Percentiles rank a stretch among this genome's conserved stretches.
phyloP scores from a whole-genome alignment of 441 rosid species.

The Croton laevigatus region DNA sequence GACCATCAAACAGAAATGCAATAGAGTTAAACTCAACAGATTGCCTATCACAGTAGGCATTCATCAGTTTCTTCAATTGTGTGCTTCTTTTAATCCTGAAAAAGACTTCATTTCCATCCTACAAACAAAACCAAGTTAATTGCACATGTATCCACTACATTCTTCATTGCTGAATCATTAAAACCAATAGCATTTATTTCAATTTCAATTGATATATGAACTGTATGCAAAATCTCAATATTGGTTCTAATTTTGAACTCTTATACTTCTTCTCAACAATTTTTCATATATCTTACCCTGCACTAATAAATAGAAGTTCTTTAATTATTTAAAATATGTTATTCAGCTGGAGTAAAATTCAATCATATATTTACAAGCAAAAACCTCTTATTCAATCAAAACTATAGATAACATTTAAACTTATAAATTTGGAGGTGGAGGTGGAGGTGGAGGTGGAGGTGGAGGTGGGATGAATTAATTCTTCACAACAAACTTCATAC shows the following conservation, averaged over 20 bases:
- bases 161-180: neutral
- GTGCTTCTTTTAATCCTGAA: constrained; percentile 64
- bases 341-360: neutral
- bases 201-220: neutral
- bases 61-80: constrained; percentile 64
- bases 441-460: no score
- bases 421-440: no score
- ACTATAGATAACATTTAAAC: neutral
- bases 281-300: neutral
- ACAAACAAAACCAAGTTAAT: neutral
- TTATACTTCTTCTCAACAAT: neutral
- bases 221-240: neutral
- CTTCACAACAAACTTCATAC: neutral
- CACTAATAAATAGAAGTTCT: neutral
- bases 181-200: no score
- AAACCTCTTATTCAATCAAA: neutral
- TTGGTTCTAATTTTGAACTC: neutral
- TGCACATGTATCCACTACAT: neutral
- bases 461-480: neutral
- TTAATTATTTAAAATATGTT: neutral
- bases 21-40: constrained; percentile 55
- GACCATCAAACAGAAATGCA: constrained; percentile 63
- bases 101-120: constrained; percentile 66
- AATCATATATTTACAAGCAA: neutral
- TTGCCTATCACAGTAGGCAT: constrained; percentile 59